phyloP scores from a whole-genome alignment of 257 asterid genomes.

The Perilla frutescens region DNA sequence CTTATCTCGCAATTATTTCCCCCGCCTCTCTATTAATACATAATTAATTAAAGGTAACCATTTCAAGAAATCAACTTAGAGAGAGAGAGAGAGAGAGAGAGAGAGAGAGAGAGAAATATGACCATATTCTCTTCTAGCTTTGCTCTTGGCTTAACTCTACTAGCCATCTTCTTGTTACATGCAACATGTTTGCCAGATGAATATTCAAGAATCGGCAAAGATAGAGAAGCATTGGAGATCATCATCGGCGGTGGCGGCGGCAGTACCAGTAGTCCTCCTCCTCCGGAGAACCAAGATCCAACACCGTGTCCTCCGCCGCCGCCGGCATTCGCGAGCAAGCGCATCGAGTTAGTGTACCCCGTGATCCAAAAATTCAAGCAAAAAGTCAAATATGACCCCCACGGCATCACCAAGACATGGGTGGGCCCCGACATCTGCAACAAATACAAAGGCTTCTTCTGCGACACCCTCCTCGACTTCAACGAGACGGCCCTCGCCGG shows the following conservation, averaged over 20 bases:
- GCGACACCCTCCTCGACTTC: conserved; percentile 29
- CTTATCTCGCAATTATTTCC: background rate
- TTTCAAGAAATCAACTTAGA: background rate
- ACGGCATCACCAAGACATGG: conserved; percentile 37
- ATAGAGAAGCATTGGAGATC: conserved; percentile 38
- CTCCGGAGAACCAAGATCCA: conserved; percentile 12
- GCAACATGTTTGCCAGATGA: conserved; percentile 14
- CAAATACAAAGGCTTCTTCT: conserved; percentile 41
- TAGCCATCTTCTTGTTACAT: background rate
- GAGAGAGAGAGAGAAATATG: background rate
- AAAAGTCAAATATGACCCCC: conserved; percentile 26
- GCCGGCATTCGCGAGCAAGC: conserved; percentile 28
- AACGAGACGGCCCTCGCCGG: conserved; percentile 27
- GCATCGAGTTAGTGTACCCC: conserved; percentile 34
- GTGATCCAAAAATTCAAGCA: conserved; percentile 39
- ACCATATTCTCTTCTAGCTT: background rate
- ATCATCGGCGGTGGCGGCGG: conserved; percentile 25
- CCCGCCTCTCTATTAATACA: background rate
- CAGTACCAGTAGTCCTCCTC: background rate
- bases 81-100: background rate
- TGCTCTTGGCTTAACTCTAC: conserved; percentile 13
- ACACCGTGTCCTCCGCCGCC: conserved; percentile 20
- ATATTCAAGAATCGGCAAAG: background rate
- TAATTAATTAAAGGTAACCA: background rate
- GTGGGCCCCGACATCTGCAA: conserved; percentile 35